Evolutionary conservation across 2,329 filamentous ascomycete genomes (phyloP), one percentile per base, ranked within the genome.

Genomic region (Sporothrix inflata): DNA sequence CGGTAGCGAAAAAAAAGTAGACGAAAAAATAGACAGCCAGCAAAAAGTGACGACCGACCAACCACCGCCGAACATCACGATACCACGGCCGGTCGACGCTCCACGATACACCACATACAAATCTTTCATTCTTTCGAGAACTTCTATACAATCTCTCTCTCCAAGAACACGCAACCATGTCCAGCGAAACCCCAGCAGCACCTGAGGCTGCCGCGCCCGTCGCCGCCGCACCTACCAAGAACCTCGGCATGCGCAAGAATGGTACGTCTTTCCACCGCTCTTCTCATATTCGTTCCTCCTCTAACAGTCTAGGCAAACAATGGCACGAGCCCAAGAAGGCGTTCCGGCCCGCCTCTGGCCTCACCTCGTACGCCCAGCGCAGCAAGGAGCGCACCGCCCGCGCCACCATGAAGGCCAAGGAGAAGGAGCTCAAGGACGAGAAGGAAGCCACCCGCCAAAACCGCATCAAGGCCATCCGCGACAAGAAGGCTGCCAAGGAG

Each of bases 361-460:
- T 94, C 76, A 92, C 89, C 2, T 90, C 93, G 0, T 98, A 92
- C 80, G 90, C 91, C 76, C 91, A 94, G 82, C 90, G 95, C 70
- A 84, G 89, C 61, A 90, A 91, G 77, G 87, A 90, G 74, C 89
- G 94, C 69, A 88, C 90, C 74, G 87, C 90, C 8, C 87, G 90
- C 77, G 87, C 89, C 14, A 89, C 93, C n/a, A 88, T 92, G 77
- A 98, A 98, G 84, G 93, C 94, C 47, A 94, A 94, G 79, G 96
- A 98, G 84, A 94, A 93, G 82, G 94, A 98, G 82, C 90, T 99
- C 89, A 97, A 95, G 85, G 93, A 94, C 0, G 96, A 98, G 84
- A 98, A 97, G 83, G 94, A 97, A 80, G 89, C 91, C n/a, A 91
- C 63, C 11, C 51, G 75, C 70, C 79, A 97, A 93, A 87, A 88